Evolutionary conservation across 1,139 yeast species (phyloP), one percentile per base, ranked within the genome.

Genomic region (Taphrina wiesneri): DNA sequence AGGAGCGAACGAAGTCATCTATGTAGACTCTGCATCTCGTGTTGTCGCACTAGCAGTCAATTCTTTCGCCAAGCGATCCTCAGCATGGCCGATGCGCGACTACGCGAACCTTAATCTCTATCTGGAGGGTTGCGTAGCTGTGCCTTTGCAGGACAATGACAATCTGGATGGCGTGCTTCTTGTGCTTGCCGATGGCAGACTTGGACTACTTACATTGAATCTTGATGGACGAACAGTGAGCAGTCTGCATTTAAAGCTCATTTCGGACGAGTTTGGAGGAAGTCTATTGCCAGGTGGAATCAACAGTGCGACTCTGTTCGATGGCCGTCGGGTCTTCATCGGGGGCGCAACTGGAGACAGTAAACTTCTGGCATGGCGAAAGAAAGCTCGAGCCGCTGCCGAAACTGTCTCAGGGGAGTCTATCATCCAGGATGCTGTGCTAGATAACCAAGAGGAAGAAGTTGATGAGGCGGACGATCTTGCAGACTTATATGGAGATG

Each of bases 11-110:
- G 90, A 88, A 71, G 72, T 92, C 17, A 78, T 90, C 19, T 95
- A 90, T 74, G 82, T 91, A 25, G 97, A 91, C 73, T 85, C 90
- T 63, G 86, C 95, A 1, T 97, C 97, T 9, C 83, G 87, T 28
- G 75, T 82, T 1, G 83, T 85, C 71, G 88, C 92, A 46, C 79
- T 87, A 0, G 86, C 88, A 0, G 85, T 87, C 4, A 90, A 89
- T 73, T 78, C 80, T 67, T 87, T 77, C 71, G 83, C 85, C 17
- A 72, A 80, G 1, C 77, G 79, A 34, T 79, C 81, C 49, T 83
- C 92, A 0, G 79, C 81, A 5, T 78, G 85, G 56, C 79, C 79
- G 19, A 70, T 82, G 68, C 77, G 77, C 32, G 90, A 88, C 72
- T 84, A 83, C 66, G 76, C 84, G 0, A 75, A 76, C 9, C 78